Evolutionary conservation across 2,329 filamentous ascomycete genomes (phyloP), one percentile per base, ranked within the genome.

Genomic region (Fusarium paranaense): DNA sequence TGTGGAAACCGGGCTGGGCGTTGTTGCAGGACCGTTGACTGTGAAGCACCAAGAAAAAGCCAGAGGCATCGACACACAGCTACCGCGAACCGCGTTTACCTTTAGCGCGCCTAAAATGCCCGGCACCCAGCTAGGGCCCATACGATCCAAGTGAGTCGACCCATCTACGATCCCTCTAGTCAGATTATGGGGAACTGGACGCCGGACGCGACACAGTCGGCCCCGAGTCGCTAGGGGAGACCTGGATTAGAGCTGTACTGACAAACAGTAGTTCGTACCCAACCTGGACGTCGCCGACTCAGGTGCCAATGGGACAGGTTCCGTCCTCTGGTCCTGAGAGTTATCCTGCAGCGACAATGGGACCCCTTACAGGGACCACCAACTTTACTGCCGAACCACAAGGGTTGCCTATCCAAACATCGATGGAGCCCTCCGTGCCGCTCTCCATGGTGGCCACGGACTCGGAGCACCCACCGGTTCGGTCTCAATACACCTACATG

Each of bases 1-100:
- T 56, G 89, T 91, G n/a, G 89, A 91, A 80, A 90, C 88, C 1
- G 89, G 89, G 4, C 78, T 91, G 35, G 89, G 89, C 8, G 89
- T 91, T 67, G 89, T 91, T 52, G 89, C 89, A 6, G 89, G 89
- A 8, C 86, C 89, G 11, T 78, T 90, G 47, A 83, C 84, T 3
- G 84, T 87, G 56, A 90, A 90, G 79, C 86, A 87, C 14, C 86
- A 88, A 63, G 89, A 90, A 27, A 89, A 90, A 78, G 80, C 86
- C 6, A 84, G 88, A 58, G 78, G 78, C 42, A 79, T 89, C 37
- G 88, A 90, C 68, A 82, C 90, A 73, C 88, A 90, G 70, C 81
- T 90, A 63, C 89, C 89, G 5, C 84, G 89, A 65, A 86, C 88
- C 6, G 86, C 86, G 1, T 91, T 91, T 71, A 90, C 88, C 2